Evolutionary conservation across 1,139 yeast genomes (phyloP).

Genomic region (Kodamaea derodonti): DNA sequence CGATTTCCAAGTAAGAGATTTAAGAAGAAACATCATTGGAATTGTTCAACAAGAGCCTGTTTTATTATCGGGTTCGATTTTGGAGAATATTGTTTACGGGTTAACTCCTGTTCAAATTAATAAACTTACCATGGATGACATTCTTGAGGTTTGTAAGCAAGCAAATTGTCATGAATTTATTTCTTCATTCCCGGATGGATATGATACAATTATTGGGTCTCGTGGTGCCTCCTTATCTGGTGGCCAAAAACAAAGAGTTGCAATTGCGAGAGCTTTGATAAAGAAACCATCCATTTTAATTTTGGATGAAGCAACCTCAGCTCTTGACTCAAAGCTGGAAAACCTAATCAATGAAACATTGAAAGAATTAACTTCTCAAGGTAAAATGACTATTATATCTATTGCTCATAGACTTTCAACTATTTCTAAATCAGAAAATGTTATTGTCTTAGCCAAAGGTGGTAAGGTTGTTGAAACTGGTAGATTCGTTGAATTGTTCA

Average conservation of each 20-base stretch:
- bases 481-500: conserved; percentile 38
- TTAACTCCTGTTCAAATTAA: conserved; percentile 51
- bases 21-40: conserved; percentile 67
- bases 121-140: conserved; percentile 38
- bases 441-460: conserved; percentile 52
- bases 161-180: conserved; percentile 59
- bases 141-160: conserved; percentile 40
- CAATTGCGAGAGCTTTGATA: conserved; percentile 77
- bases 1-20: conserved; percentile 65
- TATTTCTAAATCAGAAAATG: conserved; percentile 51
- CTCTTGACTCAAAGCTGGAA: conserved; percentile 73
- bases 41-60: conserved; percentile 89
- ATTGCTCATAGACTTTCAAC: conserved; percentile 91
- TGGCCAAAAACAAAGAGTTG: conserved; percentile 88
- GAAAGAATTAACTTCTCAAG: conserved; percentile 46
- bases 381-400: conserved; percentile 80
- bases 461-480: conserved; percentile 44
- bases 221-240: conserved; percentile 67
- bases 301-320: conserved; percentile 78
- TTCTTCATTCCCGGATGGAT: conserved; percentile 46
- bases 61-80: conserved; percentile 70
- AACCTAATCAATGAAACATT: conserved; percentile 59
- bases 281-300: conserved; percentile 60
- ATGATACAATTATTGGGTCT: conserved; percentile 51
- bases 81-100: conserved; percentile 79